These are phyloP conservation scores for Ceratocystis albifundus DNA, from an alignment of 2,329 filamentous ascomycete species.

Conservation along the genomic window DNA sequence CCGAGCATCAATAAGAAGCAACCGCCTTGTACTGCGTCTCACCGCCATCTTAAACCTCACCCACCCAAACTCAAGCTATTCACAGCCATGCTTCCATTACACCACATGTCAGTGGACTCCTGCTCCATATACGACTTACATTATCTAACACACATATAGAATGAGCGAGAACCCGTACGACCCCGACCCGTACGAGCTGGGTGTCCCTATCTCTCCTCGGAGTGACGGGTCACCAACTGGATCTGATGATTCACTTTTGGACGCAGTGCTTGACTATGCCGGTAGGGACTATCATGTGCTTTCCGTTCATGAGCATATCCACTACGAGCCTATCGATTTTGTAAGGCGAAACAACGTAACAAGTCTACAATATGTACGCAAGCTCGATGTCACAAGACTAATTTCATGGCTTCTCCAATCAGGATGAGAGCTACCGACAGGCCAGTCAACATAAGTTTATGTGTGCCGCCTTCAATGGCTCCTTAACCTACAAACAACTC, in stretches of 20 bases:
- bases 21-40: background rate
- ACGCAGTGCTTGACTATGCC: background rate
- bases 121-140: background rate
- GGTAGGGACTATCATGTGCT: conserved; percentile 11
- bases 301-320: conserved; percentile 9
- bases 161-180: conserved; percentile 1
- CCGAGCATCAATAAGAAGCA: background rate
- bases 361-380: background rate
- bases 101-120: background rate
- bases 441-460: conserved; percentile 14
- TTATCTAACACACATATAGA: background rate
- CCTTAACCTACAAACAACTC: conserved; percentile 4
- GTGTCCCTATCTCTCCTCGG: background rate
- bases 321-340: conserved; percentile 19
- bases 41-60: background rate
- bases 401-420: background rate
- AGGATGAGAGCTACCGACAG: background rate
- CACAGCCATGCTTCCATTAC: background rate
- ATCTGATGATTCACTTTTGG: background rate
- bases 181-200: background rate
- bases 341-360: conserved; percentile 13
- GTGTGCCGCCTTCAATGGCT: conserved; percentile 10
- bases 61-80: background rate
- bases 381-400: background rate
- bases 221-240: background rate